Percentiles rank a stretch among this genome's conserved stretches.
Evolutionary conservation across 2,329 filamentous ascomycete species (phyloP).

Genomic region (Colletotrichum nymphaeae): DNA sequence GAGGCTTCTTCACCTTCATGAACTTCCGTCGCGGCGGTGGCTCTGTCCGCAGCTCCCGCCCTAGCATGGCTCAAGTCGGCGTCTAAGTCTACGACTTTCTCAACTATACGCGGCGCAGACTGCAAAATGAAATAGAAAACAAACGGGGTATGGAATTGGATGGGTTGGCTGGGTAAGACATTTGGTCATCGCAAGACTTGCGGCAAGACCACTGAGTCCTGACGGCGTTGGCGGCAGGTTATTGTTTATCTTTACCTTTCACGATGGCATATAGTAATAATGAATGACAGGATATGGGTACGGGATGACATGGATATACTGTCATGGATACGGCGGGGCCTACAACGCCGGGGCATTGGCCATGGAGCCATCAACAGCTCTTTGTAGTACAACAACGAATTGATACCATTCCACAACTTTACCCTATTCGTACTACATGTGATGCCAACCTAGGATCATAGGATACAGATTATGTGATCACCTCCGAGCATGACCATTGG

Average conservation of each 20-base stretch:
- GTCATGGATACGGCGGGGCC: conserved; percentile 20
- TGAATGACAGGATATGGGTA: conserved; percentile 23
- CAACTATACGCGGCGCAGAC: background rate
- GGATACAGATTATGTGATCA: background rate
- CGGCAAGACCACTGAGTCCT: background rate
- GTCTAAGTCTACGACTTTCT: conserved; percentile 47
- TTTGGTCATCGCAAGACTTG: background rate
- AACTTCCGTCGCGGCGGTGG: conserved; percentile 63
- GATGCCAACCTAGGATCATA: background rate
- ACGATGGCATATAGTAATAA: conserved; percentile 29
- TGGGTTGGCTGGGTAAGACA: background rate
- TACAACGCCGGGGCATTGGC: background rate
- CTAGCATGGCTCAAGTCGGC: conserved; percentile 68
- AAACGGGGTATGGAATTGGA: background rate
- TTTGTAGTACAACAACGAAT: conserved; percentile 2
- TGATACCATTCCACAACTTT: conserved; percentile 1
- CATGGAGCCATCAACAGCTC: background rate
- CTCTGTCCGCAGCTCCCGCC: conserved; percentile 55
- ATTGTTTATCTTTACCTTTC: conserved; percentile 24
- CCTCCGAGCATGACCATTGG: too few species aligned
- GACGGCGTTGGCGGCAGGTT: conserved; percentile 26
- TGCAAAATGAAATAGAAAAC: background rate
- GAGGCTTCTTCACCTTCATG: conserved; percentile 65
- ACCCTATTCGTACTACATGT: background rate
- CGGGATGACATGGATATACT: conserved; percentile 25